Evolutionary conservation across 2,329 filamentous ascomycete species (phyloP).

Genomic region (Eurotiales sp.): DNA sequence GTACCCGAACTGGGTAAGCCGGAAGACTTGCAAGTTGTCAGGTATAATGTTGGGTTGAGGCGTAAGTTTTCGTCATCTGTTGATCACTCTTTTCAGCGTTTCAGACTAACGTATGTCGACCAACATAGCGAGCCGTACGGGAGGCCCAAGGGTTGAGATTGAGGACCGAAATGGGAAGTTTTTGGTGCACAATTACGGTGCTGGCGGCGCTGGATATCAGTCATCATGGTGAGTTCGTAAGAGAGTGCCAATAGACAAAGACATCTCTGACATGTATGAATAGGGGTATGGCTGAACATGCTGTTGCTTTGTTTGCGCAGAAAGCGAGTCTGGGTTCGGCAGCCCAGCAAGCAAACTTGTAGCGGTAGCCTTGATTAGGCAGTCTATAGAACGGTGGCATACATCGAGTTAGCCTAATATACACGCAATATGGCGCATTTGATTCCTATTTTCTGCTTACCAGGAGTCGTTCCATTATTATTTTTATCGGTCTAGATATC

Average conservation of each 20-base stretch:
- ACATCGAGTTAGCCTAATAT: background rate
- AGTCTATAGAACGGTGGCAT: background rate
- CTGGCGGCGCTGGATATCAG: constrained; percentile 13
- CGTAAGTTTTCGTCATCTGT: constrained; percentile 1
- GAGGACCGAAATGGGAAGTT: constrained; percentile 7
- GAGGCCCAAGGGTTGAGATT: constrained; percentile 13
- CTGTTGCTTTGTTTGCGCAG: constrained; percentile 8
- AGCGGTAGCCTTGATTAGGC: background rate
- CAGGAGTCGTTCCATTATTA: too few species aligned
- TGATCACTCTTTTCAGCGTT: too few species aligned
- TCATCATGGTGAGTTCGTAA: constrained; percentile 13
- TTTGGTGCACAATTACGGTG: constrained; percentile 13
- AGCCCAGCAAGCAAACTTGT: constrained; percentile 1
- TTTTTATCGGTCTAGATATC: too few species aligned
- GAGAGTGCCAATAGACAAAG: too few species aligned
- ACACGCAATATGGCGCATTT: too few species aligned
- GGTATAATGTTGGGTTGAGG: constrained; percentile 11
- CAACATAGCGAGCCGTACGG: constrained; percentile 7
- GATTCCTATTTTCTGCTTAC: too few species aligned
- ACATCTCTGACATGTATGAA: background rate
- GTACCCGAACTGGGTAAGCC: constrained; percentile 10
- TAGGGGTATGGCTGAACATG: constrained; percentile 15
- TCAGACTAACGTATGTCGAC: background rate
- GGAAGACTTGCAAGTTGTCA: constrained; percentile 9
- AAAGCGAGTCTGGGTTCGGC: background rate